Base-by-base conservation (phyloP, 2,329 filamentous ascomycete species). In the Fusarium sp. region DNA sequence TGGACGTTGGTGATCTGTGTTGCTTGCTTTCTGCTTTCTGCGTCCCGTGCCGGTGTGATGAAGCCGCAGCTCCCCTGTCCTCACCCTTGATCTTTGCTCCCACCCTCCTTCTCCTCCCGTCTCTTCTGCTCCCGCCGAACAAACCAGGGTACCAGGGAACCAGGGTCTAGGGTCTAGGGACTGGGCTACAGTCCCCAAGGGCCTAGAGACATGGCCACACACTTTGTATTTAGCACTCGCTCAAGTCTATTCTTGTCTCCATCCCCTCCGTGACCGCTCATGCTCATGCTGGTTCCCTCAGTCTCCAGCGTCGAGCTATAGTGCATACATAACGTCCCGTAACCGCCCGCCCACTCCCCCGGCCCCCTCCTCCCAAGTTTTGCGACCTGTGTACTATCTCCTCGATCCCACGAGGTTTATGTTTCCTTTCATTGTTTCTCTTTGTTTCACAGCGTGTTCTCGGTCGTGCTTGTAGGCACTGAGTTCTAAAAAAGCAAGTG, bases 241-340 rank as follows among this genome's bases (percentile, higher is more conserved):
- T 24, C 69, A 53, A 63, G 61, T 71, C 72, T 74, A 74, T 74
- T 74, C 66, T 74, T 71, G 71, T 74, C 72, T 40, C 64, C 56
- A 67, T 69, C 45, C 47, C 50, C 67, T 73, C 67, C 67, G 69
- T 69, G 62, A 73, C 70, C 70, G 60, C 62, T 57, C 52, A 65
- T 65, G 45, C 65, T 67, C 54, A 57, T 57, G 61, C 59, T 55
- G 64, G 52, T 69, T 70, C 64, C 65, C 70, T 63, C 72, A 67
- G 46, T 44, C 55, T 55, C 65, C 56, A 66, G 50, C 55, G 49
- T 66, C 58, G 61, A 64, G 66, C 64, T 75, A 75, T 72, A 75
- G 73, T 75, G 73, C 73, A 78, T 85, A 85, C 83, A 84, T 85
- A 85, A 85, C 80, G 76, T 75, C 72, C 77, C 76, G 76, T 81